These are phyloP conservation scores for Scedosporium boydii DNA, from an alignment of 2,329 filamentous ascomycete species.

Conservation along the genomic window DNA sequence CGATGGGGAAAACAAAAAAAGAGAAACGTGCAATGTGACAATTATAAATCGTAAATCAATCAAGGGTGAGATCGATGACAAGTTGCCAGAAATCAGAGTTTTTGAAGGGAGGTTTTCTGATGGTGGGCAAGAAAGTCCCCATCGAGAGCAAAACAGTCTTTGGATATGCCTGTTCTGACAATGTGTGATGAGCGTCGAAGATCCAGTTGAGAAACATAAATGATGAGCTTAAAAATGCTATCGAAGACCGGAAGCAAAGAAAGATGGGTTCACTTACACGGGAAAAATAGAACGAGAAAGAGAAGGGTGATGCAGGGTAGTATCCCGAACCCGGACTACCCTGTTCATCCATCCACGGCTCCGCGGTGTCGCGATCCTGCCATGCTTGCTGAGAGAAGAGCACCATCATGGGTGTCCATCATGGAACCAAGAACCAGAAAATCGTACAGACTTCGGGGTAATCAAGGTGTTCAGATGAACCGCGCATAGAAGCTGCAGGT, in stretches of 20 bases:
- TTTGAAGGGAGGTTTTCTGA: no score
- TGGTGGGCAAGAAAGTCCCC: no score
- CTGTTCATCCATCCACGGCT: neutral
- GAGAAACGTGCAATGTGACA: neutral
- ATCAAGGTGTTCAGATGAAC: constrained; percentile 1
- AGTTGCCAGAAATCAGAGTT: neutral
- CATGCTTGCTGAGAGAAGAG: neutral
- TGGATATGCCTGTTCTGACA: neutral
- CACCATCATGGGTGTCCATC: no score
- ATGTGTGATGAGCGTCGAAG: constrained; percentile 1
- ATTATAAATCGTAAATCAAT: neutral
- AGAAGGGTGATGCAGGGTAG: neutral
- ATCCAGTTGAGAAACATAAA: neutral
- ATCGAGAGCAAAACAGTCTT: no score
- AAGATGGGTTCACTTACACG: neutral
- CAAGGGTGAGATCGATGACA: neutral
- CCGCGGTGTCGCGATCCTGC: neutral
- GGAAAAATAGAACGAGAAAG: neutral
- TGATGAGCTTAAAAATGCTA: no score
- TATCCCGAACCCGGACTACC: neutral
- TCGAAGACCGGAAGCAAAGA: neutral
- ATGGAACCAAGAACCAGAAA: neutral
- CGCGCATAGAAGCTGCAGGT: neutral
- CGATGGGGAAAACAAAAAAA: neutral
- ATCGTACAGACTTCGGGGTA: neutral